Percentiles rank a stretch among this genome's conserved stretches.
These are phyloP conservation scores for Blastomyces gilchristii DNA, from an alignment of 2,329 filamentous ascomycete species.

Conservation along the genomic window DNA sequence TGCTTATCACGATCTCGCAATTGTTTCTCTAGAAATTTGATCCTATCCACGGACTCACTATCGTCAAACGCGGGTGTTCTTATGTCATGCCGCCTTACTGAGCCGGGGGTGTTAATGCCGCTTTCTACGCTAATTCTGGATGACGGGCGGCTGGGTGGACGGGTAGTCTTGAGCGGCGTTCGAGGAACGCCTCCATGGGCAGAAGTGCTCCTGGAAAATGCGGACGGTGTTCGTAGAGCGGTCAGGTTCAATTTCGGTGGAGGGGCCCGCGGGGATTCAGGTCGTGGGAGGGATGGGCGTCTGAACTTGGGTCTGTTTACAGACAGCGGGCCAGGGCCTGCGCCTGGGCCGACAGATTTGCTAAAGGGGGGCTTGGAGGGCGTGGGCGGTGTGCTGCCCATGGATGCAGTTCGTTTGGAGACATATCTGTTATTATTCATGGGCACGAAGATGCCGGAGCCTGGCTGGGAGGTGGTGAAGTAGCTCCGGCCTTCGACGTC, in stretches of 20 bases:
- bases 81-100: slow-evolving; percentile 25
- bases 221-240: slow-evolving; percentile 49
- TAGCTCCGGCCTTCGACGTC: slow-evolving; percentile 82
- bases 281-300: slow-evolving; percentile 70
- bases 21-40: slow-evolving; percentile 60
- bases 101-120: slow-evolving; percentile 21
- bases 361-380: slow-evolving; percentile 66
- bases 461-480: slow-evolving; percentile 66
- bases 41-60: slow-evolving; percentile 50
- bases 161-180: slow-evolving; percentile 31
- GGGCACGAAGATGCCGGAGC: slow-evolving; percentile 88
- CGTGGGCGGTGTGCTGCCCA: slow-evolving; percentile 54
- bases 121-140: slow-evolving; percentile 33
- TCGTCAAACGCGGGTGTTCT: slow-evolving; percentile 16
- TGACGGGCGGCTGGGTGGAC: slow-evolving; percentile 28
- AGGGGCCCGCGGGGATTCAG: slow-evolving; percentile 66
- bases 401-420: slow-evolving; percentile 51
- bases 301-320: slow-evolving; percentile 54
- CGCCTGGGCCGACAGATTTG: slow-evolving; percentile 66
- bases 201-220: slow-evolving; percentile 20
- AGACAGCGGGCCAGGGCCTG: slow-evolving; percentile 59
- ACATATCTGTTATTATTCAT: slow-evolving; percentile 59
- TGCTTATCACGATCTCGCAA: slow-evolving; percentile 78
- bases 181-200: slow-evolving; percentile 39
- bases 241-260: slow-evolving; percentile 45